phyloP scores from a whole-genome alignment of 208 protist genomes.

The Vickermania ingenoplastis region DNA sequence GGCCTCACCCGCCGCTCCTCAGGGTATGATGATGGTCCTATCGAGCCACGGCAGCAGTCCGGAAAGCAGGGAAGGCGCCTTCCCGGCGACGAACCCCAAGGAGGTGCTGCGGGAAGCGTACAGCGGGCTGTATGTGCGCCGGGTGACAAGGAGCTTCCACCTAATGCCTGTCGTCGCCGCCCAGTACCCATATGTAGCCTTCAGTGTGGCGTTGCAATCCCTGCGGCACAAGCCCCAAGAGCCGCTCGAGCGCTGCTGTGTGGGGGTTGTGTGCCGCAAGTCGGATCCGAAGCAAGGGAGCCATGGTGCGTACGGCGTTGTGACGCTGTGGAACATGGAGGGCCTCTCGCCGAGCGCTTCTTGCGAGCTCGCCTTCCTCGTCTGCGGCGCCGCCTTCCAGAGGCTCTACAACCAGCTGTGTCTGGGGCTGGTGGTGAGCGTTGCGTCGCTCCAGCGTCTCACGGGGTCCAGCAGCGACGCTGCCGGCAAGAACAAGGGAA shows the following conservation, averaged over 20 bases:
- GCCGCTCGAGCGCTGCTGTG: slow-evolving; percentile 21
- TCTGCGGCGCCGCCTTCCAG: slow-evolving; percentile 57
- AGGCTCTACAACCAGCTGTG: slow-evolving; percentile 37
- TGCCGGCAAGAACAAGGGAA: slow-evolving; percentile 20
- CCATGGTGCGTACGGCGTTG: slow-evolving; percentile 30
- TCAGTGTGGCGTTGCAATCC: slow-evolving; percentile 13
- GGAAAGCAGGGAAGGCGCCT: no score
- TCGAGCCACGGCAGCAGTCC: no score
- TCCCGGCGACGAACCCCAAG: background rate
- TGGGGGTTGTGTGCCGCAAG: slow-evolving; percentile 55
- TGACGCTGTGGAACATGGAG: slow-evolving; percentile 58
- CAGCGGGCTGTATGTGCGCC: slow-evolving; percentile 44
- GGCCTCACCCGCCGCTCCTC: no score
- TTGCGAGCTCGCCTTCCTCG: slow-evolving; percentile 38
- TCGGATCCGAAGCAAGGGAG: slow-evolving; percentile 52
- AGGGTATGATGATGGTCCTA: no score
- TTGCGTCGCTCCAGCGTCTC: slow-evolving; percentile 28
- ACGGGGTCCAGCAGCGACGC: background rate
- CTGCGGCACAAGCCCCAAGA: slow-evolving; percentile 1
- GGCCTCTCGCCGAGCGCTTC: slow-evolving; percentile 26
- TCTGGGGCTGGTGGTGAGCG: slow-evolving; percentile 36
- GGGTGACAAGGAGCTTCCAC: slow-evolving; percentile 39
- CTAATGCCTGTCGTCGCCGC: slow-evolving; percentile 46
- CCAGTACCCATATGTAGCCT: slow-evolving; percentile 42
- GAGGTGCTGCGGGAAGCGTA: slow-evolving; percentile 10